Evolutionary conservation across 1,139 yeast genomes (phyloP).

Genomic region (Scheffersomyces parashehatae): DNA sequence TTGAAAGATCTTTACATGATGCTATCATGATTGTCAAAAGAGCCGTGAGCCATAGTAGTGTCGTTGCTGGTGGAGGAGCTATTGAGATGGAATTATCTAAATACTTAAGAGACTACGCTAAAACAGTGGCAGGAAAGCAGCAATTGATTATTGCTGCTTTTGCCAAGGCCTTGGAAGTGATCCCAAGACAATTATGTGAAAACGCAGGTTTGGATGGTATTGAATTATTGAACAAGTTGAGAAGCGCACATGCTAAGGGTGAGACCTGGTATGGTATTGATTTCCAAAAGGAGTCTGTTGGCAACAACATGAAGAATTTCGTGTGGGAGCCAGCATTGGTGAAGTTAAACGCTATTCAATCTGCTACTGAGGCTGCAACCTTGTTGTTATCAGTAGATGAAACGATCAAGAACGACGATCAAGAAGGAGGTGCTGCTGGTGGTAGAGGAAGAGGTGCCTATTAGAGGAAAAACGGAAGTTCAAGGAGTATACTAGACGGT

Average conservation of each 20-base stretch:
- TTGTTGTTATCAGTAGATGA: constrained; percentile 92
- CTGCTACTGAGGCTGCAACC: constrained; percentile 98
- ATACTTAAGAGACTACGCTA: constrained; percentile 81
- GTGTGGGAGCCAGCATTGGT: constrained; percentile 99
- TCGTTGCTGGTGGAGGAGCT: constrained; percentile 99
- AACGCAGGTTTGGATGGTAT: constrained; percentile 98
- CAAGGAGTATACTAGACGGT: too few species aligned
- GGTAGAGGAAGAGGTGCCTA: constrained; percentile 71
- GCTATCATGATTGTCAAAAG: constrained; percentile 98
- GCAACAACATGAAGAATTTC: constrained; percentile 80
- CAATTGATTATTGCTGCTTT: constrained; percentile 88
- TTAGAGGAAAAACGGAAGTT: constrained; percentile 10
- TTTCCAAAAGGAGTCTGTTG: constrained; percentile 79
- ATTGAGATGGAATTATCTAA: constrained; percentile 96
- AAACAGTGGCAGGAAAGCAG: constrained; percentile 91
- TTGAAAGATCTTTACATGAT: constrained; percentile 94
- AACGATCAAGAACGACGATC: constrained; percentile 82
- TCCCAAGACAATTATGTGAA: constrained; percentile 96
- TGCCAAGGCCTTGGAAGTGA: constrained; percentile 92
- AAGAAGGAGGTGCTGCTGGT: constrained; percentile 56
- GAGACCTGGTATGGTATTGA: constrained; percentile 92
- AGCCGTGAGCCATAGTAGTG: constrained; percentile 79
- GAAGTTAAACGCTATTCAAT: constrained; percentile 87
- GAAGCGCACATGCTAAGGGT: constrained; percentile 94
- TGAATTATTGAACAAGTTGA: constrained; percentile 81